These are phyloP conservation scores for Anthracocystis panici-leucophaei DNA, from an alignment of 1,284 basidiomycete species.

Conservation along the genomic window DNA sequence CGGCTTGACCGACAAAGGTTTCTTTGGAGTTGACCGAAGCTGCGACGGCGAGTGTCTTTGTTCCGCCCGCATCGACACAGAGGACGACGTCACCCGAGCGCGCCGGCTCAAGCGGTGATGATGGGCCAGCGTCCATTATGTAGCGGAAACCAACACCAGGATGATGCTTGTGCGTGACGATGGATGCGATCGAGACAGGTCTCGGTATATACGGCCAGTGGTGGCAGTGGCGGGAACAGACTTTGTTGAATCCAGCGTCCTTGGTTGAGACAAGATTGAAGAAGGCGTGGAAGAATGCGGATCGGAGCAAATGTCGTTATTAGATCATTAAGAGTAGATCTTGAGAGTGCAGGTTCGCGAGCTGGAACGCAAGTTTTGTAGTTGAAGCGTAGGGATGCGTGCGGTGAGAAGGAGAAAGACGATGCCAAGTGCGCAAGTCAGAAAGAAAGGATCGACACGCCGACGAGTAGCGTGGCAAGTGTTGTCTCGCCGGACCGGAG, in stretches of 20 bases:
- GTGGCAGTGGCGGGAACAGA: not conserved
- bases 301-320: not conserved
- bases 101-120: slow-evolving; percentile 13
- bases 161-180: not conserved
- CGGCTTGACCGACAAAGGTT: slow-evolving; percentile 44
- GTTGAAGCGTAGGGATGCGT: not conserved
- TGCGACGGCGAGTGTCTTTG: slow-evolving; percentile 51
- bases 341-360: not conserved
- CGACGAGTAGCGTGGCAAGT: not conserved
- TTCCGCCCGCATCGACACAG: slow-evolving; percentile 53
- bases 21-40: slow-evolving; percentile 26
- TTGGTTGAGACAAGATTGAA: not conserved
- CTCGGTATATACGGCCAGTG: not conserved
- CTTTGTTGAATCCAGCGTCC: not conserved
- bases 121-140: slow-evolving; percentile 32
- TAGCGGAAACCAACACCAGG: not conserved
- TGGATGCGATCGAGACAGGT: not conserved
- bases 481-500: slow-evolving; percentile 10
- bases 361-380: not conserved
- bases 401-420: not conserved
- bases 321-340: not conserved
- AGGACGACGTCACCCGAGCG: slow-evolving; percentile 36
- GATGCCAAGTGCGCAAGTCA: not conserved
- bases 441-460: slow-evolving; percentile 3
- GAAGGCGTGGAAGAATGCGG: not conserved